Base-by-base conservation (phyloP, 176 grass and related monocot genomes). In the Echinochloa phyllopogon region DNA sequence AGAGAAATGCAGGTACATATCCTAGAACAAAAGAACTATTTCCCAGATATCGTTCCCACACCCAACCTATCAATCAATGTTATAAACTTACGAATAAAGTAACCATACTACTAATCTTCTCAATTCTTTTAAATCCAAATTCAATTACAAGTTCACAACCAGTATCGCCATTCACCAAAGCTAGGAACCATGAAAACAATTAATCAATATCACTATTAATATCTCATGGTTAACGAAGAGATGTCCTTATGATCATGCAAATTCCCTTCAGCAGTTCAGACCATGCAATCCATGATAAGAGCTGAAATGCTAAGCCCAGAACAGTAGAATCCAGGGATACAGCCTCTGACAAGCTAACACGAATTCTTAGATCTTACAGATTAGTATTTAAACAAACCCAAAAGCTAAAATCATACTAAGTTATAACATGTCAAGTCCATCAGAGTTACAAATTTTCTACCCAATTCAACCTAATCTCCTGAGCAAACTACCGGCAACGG, bases 1-100 rank as follows among this genome's bases (percentile, higher is more conserved):
- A 63, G 18, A 69, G 9, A 71, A 60, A 62, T 55, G 42, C 53
- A 36, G 70, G 33, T 36, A 9, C 67, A 84, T n/a, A 74, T 63
- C 25, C 20, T 27, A 82, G 44, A 76, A 69, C 9, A 21, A 55
- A 63, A 40, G 9, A 42, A 63, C 33, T 43, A 41, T 67, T 70
- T 65, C 49, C 38, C 52, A 67, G 15, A 0, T 47, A 17, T 48
- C 37, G 11, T 15, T 47, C 12, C 29, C 42, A 67, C 10, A 52
- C 62, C 42, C 16, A 12, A 66, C n/a, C 69, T 50, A 68, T 29
- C 51, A 47, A 68, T 29, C 51, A 47, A 41, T 12, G 44, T 20
- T 38, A 36, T 33, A 65, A 16, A 78, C 29, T 10, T 51, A n/a
- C 15, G 7, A 65, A 36, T 4, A 50, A 89, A 44, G 10, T 23